Evolutionary conservation across 1,284 basidiomycete species (phyloP).

Genomic region (Peniophora sp.): DNA sequence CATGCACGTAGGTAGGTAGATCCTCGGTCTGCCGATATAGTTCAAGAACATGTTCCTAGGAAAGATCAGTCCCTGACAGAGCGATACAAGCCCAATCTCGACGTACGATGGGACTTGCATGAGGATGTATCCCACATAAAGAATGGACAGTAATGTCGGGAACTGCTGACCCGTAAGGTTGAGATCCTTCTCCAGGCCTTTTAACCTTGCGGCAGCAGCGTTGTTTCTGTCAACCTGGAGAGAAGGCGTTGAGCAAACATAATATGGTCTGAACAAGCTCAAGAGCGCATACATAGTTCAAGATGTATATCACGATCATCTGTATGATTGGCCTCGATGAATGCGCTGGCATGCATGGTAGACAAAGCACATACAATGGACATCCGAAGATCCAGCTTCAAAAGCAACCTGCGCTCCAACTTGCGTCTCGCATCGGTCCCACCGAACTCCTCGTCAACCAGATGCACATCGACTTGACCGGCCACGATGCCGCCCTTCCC

Average conservation of each 20-base stretch:
- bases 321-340: neutral
- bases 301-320: conserved; percentile 61
- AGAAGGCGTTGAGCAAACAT: neutral
- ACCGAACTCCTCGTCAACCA: conserved; percentile 31
- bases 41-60: conserved; percentile 66
- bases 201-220: conserved; percentile 53
- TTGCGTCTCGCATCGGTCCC: conserved; percentile 31
- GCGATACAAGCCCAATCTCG: conserved; percentile 3
- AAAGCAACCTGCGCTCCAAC: conserved; percentile 43
- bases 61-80: neutral
- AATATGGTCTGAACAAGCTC: neutral
- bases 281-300: conserved; percentile 46
- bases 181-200: conserved; percentile 68
- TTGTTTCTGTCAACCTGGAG: conserved; percentile 61
- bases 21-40: conserved; percentile 60
- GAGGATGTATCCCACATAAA: conserved; percentile 73
- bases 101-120: conserved; percentile 73
- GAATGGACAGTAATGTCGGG: conserved; percentile 60
- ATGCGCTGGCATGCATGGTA: neutral
- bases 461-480: neutral
- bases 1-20: conserved; percentile 69
- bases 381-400: conserved; percentile 59
- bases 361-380: conserved; percentile 30
- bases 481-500: neutral
- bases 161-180: conserved; percentile 56